Percentiles rank a stretch among this genome's conserved stretches.
phyloP scores from a whole-genome alignment of 2,329 filamentous ascomycete species.

The Fusarium austroafricanum region DNA sequence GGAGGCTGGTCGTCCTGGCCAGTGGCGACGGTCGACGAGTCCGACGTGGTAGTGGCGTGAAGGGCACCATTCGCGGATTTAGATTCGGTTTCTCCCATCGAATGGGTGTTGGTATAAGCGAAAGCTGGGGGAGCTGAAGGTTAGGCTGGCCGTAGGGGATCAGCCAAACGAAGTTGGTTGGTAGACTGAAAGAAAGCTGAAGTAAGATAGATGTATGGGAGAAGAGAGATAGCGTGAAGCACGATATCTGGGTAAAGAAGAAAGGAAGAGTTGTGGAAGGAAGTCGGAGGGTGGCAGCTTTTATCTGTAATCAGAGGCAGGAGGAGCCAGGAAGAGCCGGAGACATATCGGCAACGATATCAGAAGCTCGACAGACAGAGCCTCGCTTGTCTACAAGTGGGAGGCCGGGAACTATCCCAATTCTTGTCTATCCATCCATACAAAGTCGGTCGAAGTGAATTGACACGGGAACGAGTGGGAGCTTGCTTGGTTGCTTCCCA shows the following conservation, averaged over 20 bases:
- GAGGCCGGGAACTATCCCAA: slow-evolving; percentile 30
- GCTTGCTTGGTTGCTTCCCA: slow-evolving; percentile 24
- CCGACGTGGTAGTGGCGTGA: slow-evolving; percentile 54
- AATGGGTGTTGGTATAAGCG: slow-evolving; percentile 50
- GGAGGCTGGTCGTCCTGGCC: slow-evolving; percentile 54
- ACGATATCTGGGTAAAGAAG: slow-evolving; percentile 38
- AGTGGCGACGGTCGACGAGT: slow-evolving; percentile 51
- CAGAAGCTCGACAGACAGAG: slow-evolving; percentile 8
- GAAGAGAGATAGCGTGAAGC: slow-evolving; percentile 36
- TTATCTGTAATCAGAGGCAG: slow-evolving; percentile 34
- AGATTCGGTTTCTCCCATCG: slow-evolving; percentile 56
- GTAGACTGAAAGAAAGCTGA: slow-evolving; percentile 6
- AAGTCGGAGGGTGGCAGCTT: slow-evolving; percentile 26
- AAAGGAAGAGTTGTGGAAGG: slow-evolving; percentile 19
- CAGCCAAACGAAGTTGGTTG: slow-evolving; percentile 24
- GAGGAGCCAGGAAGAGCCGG: slow-evolving; percentile 25
- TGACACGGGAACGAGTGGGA: not conserved
- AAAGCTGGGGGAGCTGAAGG: slow-evolving; percentile 25
- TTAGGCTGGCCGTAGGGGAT: slow-evolving; percentile 18
- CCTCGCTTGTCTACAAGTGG: slow-evolving; percentile 13
- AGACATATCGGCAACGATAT: slow-evolving; percentile 20
- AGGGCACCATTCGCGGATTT: slow-evolving; percentile 56
- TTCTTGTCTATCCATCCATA: not conserved
- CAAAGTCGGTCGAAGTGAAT: slow-evolving; percentile 22
- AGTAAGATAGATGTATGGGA: not conserved